These are phyloP conservation scores for Suhomyces panamericanus DNA, from an alignment of 1,139 yeast species.

Conservation along the genomic window DNA sequence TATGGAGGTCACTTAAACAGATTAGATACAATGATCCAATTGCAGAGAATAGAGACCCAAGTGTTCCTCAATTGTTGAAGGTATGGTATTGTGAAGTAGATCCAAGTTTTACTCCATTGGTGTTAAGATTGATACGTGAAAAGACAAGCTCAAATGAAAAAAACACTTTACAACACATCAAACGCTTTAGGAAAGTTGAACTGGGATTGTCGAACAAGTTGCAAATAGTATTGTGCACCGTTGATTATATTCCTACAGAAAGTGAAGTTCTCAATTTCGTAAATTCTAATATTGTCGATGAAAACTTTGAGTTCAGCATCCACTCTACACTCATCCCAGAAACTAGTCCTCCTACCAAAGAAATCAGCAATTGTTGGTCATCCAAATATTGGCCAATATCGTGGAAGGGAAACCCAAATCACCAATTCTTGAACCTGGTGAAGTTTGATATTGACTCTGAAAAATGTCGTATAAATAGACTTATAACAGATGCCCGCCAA, in stretches of 20 bases:
- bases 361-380: slow-evolving; percentile 65
- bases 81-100: slow-evolving; percentile 57
- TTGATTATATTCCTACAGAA: slow-evolving; percentile 17
- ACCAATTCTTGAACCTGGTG: slow-evolving; percentile 62
- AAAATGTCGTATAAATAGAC: slow-evolving; percentile 37
- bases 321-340: slow-evolving; percentile 41
- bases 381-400: slow-evolving; percentile 75
- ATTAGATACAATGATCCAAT: slow-evolving; percentile 30
- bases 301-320: not conserved
- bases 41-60: slow-evolving; percentile 24
- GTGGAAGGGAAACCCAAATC: slow-evolving; percentile 92
- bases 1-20: slow-evolving; percentile 52
- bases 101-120: slow-evolving; percentile 31
- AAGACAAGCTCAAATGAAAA: slow-evolving; percentile 29
- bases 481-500: slow-evolving; percentile 15
- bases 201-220: slow-evolving; percentile 13
- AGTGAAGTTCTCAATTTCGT: slow-evolving; percentile 18
- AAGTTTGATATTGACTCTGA: slow-evolving; percentile 49
- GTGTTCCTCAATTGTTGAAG: slow-evolving; percentile 35
- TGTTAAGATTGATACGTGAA: slow-evolving; percentile 29
- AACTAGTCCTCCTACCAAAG: slow-evolving; percentile 63
- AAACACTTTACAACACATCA: slow-evolving; percentile 30
- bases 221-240: slow-evolving; percentile 33
- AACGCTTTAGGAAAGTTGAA: slow-evolving; percentile 31
- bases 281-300: not conserved